phyloP scores from a whole-genome alignment of 352 stramenopile genomes.

The Globisporangium megalacanthum region DNA sequence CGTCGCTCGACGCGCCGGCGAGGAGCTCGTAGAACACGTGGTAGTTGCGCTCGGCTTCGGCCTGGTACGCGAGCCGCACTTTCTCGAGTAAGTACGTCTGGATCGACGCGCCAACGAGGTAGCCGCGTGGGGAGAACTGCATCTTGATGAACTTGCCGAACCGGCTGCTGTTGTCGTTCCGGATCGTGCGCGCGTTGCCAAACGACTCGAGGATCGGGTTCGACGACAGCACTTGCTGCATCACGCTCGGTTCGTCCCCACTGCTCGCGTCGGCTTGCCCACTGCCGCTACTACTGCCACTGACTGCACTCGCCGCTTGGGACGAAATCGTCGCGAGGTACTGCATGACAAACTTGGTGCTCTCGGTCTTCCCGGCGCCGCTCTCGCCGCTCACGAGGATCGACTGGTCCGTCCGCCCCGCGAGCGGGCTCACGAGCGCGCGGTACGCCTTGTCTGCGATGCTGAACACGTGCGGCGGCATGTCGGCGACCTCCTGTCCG shows the following conservation, averaged over 20 bases:
- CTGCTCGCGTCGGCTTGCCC: too few species aligned
- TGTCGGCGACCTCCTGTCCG: slow-evolving; percentile 59
- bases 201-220: slow-evolving; percentile 99
- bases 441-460: slow-evolving; percentile 89
- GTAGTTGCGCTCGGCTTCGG: slow-evolving; percentile 92
- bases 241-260: slow-evolving; percentile 60
- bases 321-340: slow-evolving; percentile 92
- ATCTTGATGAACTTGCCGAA: slow-evolving; percentile 99
- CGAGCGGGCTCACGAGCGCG: slow-evolving; percentile 61
- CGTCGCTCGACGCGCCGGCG: slow-evolving; percentile 51
- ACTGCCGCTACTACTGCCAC: background rate
- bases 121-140: slow-evolving; percentile 79
- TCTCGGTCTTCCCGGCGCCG: slow-evolving; percentile 96
- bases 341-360: slow-evolving; percentile 95
- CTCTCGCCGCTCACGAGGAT: slow-evolving; percentile 91
- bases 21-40: slow-evolving; percentile 97
- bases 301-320: slow-evolving; percentile 25
- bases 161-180: slow-evolving; percentile 96
- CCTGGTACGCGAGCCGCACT: slow-evolving; percentile 92
- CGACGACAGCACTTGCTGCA: slow-evolving; percentile 93
- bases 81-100: slow-evolving; percentile 97
- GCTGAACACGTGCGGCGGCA: slow-evolving; percentile 90
- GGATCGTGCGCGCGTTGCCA: slow-evolving; percentile 96
- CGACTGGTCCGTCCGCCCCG: slow-evolving; percentile 74
- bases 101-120: slow-evolving; percentile 89